A percentile compares a stretch with the other conserved stretches of the same genome.
These are phyloP conservation scores for Xerocomellus intermedius DNA, from an alignment of 768 basidiomycete species.

Conservation along the genomic window DNA sequence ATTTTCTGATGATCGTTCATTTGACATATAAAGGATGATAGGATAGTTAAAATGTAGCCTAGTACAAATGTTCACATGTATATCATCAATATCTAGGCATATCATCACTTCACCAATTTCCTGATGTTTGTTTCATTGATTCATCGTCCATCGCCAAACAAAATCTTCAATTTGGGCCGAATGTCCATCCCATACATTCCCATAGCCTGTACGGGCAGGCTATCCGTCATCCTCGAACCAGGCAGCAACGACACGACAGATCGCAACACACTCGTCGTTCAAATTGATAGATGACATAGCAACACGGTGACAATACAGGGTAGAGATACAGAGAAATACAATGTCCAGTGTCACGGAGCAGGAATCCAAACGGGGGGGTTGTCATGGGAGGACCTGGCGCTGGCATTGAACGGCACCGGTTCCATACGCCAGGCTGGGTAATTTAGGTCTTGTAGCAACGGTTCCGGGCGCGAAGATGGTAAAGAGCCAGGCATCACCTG, in stretches of 20 bases:
- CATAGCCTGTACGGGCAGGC: not conserved
- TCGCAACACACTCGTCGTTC: not conserved
- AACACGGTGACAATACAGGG: not conserved
- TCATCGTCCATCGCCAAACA: too few species aligned
- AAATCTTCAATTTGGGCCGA: too few species aligned
- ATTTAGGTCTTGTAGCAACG: not conserved
- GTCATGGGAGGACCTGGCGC: too few species aligned
- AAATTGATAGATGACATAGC: not conserved
- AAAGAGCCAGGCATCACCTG: constrained; percentile 30
- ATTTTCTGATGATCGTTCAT: too few species aligned
- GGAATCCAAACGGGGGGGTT: not conserved
- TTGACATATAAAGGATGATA: too few species aligned
- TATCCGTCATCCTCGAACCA: not conserved
- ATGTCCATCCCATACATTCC: too few species aligned
- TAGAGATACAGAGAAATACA: constrained; percentile 1
- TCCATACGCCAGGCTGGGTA: not conserved
- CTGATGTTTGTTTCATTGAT: too few species aligned
- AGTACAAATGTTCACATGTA: too few species aligned
- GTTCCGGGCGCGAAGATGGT: not conserved
- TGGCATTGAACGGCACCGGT: too few species aligned
- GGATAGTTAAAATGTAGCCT: too few species aligned
- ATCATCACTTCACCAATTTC: too few species aligned
- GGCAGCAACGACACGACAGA: not conserved
- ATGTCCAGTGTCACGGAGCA: not conserved
- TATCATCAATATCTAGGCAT: too few species aligned